phyloP scores from a whole-genome alignment of 768 basidiomycete species.

The Naganishia friedmannii region DNA sequence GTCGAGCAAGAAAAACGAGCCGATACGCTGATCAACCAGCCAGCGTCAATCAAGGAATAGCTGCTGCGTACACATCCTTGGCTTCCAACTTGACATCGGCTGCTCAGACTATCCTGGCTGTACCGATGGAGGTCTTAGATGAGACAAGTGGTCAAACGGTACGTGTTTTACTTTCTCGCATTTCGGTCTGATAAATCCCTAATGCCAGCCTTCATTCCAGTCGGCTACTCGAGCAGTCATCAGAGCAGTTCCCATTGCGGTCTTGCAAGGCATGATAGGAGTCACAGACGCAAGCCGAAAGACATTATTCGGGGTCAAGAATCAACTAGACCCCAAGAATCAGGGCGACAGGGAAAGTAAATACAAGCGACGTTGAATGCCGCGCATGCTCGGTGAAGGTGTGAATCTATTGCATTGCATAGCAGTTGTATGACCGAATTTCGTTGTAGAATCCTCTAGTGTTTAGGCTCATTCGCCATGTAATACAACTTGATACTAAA shows the following conservation, averaged over 20 bases:
- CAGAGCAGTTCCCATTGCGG: conserved; percentile 94
- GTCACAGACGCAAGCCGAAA: conserved; percentile 95
- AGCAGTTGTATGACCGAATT: not conserved
- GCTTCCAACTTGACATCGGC: conserved; percentile 83
- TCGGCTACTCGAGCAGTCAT: conserved; percentile 90
- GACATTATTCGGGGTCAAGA: conserved; percentile 87
- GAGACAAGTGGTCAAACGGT: conserved; percentile 76
- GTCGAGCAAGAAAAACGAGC: conserved; percentile 53
- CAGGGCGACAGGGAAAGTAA: conserved; percentile 19
- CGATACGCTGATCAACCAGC: conserved; percentile 88
- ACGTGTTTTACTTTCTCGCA: not conserved
- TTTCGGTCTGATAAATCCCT: too few relatives aligned
- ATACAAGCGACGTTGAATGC: conserved; percentile 8
- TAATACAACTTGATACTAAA: conserved; percentile 11
- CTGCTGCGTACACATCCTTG: conserved; percentile 85
- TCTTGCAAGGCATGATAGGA: conserved; percentile 96
- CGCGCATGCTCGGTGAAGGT: not conserved
- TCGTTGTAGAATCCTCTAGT: not conserved
- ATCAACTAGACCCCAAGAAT: conserved; percentile 72
- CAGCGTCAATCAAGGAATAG: conserved; percentile 78
- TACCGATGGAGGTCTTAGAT: conserved; percentile 99
- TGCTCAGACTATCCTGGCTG: conserved; percentile 95
- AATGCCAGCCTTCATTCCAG: conserved; percentile 54
- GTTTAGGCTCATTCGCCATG: not conserved
- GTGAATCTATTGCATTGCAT: not conserved